phyloP scores from a whole-genome alignment of 1,284 basidiomycete genomes.

The Neonothopanus nambi region DNA sequence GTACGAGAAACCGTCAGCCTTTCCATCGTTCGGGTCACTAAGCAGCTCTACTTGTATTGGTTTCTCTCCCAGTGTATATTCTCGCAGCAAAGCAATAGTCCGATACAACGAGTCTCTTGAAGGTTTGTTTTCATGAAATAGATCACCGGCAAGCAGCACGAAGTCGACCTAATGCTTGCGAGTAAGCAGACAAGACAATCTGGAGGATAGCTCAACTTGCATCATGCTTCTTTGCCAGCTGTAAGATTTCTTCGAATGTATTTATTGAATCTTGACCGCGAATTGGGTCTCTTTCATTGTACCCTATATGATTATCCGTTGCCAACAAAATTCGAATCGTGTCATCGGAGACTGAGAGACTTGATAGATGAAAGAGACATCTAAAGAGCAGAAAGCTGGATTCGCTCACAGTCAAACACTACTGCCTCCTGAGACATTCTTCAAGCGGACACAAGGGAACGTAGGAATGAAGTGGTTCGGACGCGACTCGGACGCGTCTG shows the following conservation, averaged over 20 bases:
- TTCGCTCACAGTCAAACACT: no score
- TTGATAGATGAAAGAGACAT: background rate
- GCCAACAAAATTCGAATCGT: slow-evolving; percentile 86
- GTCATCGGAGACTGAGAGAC: slow-evolving; percentile 40
- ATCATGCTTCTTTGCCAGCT: slow-evolving; percentile 86
- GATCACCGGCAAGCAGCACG: slow-evolving; percentile 90
- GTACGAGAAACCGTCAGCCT: slow-evolving; percentile 81
- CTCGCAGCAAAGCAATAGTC: slow-evolving; percentile 85
- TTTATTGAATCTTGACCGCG: slow-evolving; percentile 95
- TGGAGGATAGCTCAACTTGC: slow-evolving; percentile 42
- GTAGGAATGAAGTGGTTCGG: background rate
- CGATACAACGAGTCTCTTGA: slow-evolving; percentile 88
- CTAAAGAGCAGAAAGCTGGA: slow-evolving; percentile 19
- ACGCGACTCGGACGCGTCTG: slow-evolving; percentile 13
- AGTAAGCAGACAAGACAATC: slow-evolving; percentile 8
- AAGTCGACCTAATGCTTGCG: slow-evolving; percentile 76
- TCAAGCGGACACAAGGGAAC: no score
- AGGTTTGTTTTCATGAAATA: slow-evolving; percentile 98
- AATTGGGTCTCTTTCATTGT: slow-evolving; percentile 92
- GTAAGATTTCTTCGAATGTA: slow-evolving; percentile 92
- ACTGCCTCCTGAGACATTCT: no score
- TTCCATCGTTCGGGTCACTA: slow-evolving; percentile 91
- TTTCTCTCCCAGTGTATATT: slow-evolving; percentile 88
- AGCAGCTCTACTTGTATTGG: slow-evolving; percentile 89
- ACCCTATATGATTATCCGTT: slow-evolving; percentile 96